Base-by-base conservation (phyloP, 1,284 basidiomycete species). In the Erythrobasidium hasegawianum region DNA sequence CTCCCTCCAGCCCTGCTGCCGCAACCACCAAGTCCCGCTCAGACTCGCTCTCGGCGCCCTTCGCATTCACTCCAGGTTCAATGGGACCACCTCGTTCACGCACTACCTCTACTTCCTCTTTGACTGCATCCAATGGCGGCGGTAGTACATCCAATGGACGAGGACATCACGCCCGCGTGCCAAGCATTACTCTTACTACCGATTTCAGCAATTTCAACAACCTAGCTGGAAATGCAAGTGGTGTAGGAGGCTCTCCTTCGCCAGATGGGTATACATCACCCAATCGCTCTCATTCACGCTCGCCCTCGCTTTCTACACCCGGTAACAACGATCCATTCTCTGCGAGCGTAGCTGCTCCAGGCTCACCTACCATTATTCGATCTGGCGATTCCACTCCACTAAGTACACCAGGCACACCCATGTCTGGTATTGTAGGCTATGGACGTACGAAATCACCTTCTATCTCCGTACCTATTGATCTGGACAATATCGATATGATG, bases 131-230 rank as follows among this genome's bases (percentile, higher is more conserved):
- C 39, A 67, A 50, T 18, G 49, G 16, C 27, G 39, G 10, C n/a
- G 26, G 18, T 14, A 26, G 9, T 20, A 53, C 20, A 24, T n/a
- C n/a, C n/a, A 11, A 11, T 5, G 33, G 33, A 33, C 16, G 43
- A 16, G n/a, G 43, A 4, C 43, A 45, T 22, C 69, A 67, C 50
- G 39, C 57, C 29, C 40, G 54, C 20, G 52, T 54, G 24, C 66
- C 54, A 22, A 39, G 60, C 49, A 39, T 57, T 50, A 47, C 64
- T 50, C 56, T 69, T 53, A 67, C 66, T 27, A 64, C 64, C 38
- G 52, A 68, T 38, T 53, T 57, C 40, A 59, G 38, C 59, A 56
- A 62, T 18, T 59, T 65, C 39, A 41, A 58, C 26, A 65, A 65
- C 56, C 49, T 65, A 7, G 55, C 62, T 13, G 62, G 62, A 14